Base-by-base conservation (phyloP, 371 early-diverging fungal genomes). In the Circinella umbellata region DNA sequence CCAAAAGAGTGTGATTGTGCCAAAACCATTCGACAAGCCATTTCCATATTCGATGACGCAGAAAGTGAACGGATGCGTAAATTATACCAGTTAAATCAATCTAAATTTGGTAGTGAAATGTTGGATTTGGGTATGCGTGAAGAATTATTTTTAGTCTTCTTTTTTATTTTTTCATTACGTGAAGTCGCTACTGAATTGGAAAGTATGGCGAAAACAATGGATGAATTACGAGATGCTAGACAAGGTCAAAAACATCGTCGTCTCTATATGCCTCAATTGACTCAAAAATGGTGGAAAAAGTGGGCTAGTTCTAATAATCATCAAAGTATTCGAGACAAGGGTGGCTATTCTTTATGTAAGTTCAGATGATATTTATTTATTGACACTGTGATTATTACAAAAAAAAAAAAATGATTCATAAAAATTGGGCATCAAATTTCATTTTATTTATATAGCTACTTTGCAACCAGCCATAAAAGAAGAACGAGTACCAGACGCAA, bases 141-240 rank as follows among this genome's bases (percentile, higher is more conserved):
- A 66, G 89, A 90, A 51, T 64, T 88, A 4, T 90, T 88, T 62
- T 72, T 90, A 61, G 87, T 90, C 20, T 90, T 90, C 67, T 90
- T 88, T 67, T 90, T 88, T 53, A 76, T 88, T 14, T 88, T 88
- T 67, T 86, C 88, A 0, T 69, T 90, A 64, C 86, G 89, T 6
- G 88, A 90, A 64, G 81, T 84, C 7, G 87, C 90, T 4, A 85
- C 81, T 3, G 88, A 89, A 53, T 34, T 89, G 46, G 70, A 84
- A 35, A 80, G 76, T 8, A 75, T 89, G 71, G 80, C 83, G 0
- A 14, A 71, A 14, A 67, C 74, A 6, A 73, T 82, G 79, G 88
- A 88, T 47, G 77, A 82, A 7, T 63, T 84, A 34, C 73, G 78
- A 34, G 75, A 57, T 49, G 48, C 65, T 9, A 67, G 70, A 51